These are phyloP conservation scores for Gorgonomyces haynaldii DNA, from an alignment of 192 early-diverging fungal species.

Conservation along the genomic window DNA sequence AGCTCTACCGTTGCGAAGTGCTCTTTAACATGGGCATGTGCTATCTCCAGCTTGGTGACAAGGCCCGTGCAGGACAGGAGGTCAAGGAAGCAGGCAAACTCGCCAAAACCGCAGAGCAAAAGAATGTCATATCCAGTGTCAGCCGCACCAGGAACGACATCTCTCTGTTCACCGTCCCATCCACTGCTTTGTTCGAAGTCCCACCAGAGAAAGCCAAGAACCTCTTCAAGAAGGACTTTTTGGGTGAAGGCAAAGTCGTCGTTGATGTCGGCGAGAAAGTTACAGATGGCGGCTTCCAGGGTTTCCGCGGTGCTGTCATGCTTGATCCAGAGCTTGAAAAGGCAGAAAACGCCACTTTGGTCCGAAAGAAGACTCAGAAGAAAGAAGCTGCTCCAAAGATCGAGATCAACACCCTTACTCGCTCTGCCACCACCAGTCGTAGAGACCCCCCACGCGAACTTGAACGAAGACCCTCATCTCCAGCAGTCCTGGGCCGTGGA, in stretches of 20 bases:
- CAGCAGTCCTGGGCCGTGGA: no score
- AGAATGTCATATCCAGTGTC: not conserved
- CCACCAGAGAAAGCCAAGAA: not conserved
- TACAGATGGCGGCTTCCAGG: not conserved
- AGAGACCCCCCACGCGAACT: no score
- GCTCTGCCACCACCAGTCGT: not conserved
- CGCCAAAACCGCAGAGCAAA: not conserved
- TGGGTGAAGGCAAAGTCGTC: not conserved
- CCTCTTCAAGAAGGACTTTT: not conserved
- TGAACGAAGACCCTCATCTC: no score
- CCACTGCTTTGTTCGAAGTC: not conserved
- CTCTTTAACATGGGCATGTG: conserved; percentile 84
- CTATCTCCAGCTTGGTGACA: conserved; percentile 15
- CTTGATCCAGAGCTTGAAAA: not conserved
- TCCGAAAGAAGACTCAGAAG: not conserved
- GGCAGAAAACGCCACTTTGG: not conserved
- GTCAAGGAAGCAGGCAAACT: not conserved
- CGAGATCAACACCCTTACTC: not conserved
- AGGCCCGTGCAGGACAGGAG: not conserved
- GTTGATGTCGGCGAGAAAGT: not conserved
- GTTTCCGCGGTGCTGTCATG: not conserved
- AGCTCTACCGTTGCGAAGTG: conserved; percentile 80
- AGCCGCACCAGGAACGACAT: not conserved
- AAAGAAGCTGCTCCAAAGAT: not conserved
- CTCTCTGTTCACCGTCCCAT: not conserved